phyloP scores from a whole-genome alignment of 306 rosid species.

The Cicer judaicum region DNA sequence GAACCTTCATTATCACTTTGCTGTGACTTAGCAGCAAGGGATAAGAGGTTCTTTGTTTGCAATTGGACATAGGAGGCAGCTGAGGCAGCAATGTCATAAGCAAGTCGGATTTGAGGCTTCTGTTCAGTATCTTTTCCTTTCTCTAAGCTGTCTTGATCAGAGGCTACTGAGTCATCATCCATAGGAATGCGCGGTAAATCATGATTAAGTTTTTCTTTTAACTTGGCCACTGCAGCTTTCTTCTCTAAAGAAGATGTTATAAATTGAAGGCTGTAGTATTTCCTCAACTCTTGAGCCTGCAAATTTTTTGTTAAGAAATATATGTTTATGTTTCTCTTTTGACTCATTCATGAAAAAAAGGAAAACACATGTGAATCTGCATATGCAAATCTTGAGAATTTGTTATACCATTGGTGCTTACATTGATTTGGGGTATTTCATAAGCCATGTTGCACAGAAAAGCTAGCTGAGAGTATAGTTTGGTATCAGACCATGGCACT shows the following conservation, averaged over 20 bases:
- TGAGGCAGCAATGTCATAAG: conserved; percentile 87
- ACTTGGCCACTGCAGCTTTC: conserved; percentile 64
- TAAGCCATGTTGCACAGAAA: conserved; percentile 90
- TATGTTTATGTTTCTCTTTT: conserved; percentile 10
- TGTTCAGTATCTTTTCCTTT: conserved; percentile 43
- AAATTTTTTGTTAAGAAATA: conserved; percentile 34
- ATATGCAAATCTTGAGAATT: conserved; percentile 24
- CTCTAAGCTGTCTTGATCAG: conserved; percentile 42
- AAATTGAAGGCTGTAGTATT: conserved; percentile 65
- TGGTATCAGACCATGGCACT: conserved; percentile 76
- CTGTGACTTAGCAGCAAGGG: conserved; percentile 50
- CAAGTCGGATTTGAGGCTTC: conserved; percentile 55
- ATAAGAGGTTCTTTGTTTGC: conserved; percentile 55
- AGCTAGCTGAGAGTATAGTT: conserved; percentile 74
- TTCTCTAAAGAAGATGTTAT: conserved; percentile 78
- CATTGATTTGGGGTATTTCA: conserved; percentile 77
- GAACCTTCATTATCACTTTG: conserved; percentile 42
- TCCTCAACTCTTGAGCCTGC: conserved; percentile 76
- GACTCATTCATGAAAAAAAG: conserved; percentile 20
- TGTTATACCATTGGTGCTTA: conserved; percentile 37
- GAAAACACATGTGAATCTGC: conserved; percentile 10
- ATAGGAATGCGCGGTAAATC: conserved; percentile 56
- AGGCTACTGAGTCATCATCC: conserved; percentile 43
- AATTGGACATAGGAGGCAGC: conserved; percentile 83
- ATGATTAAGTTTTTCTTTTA: conserved; percentile 55